These are phyloP conservation scores for Fabrea salina DNA, from an alignment of 169 alveolate species.

Conservation along the genomic window DNA sequence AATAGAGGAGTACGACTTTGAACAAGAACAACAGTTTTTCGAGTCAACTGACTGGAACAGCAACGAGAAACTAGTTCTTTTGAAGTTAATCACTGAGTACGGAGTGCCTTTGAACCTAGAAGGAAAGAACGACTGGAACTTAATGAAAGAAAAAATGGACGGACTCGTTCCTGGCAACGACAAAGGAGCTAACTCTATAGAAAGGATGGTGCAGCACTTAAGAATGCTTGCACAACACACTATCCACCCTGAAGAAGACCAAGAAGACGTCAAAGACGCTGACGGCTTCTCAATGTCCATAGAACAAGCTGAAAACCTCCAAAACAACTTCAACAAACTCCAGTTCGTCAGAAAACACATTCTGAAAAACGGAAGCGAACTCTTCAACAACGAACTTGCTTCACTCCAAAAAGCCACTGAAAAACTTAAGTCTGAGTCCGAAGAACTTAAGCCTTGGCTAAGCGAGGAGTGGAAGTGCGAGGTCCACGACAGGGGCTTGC, in stretches of 20 bases:
- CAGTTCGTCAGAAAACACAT: conserved; percentile 76
- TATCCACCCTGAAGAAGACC: conserved; percentile 28
- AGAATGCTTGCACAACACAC: conserved; percentile 32
- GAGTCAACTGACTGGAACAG: conserved; percentile 69
- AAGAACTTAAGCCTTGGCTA: conserved; percentile 14
- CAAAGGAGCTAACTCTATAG: not conserved
- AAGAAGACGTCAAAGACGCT: conserved; percentile 41
- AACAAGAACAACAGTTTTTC: conserved; percentile 39
- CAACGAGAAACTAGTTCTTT: conserved; percentile 64
- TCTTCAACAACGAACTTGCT: conserved; percentile 55
- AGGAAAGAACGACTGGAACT: conserved; percentile 75
- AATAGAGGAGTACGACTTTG: conserved; percentile 54
- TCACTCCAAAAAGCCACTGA: conserved; percentile 34
- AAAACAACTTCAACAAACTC: conserved; percentile 65
- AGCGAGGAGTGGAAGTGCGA: conserved; percentile 10
- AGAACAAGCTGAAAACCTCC: conserved; percentile 60
- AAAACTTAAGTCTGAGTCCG: conserved; percentile 34
- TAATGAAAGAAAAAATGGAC: conserved; percentile 50
- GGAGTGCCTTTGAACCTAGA: conserved; percentile 82
- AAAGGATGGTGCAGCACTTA: conserved; percentile 31
- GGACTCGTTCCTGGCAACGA: not conserved
- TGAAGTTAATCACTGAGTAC: conserved; percentile 59
- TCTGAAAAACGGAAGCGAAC: conserved; percentile 47
- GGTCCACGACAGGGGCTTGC: conserved; percentile 53
- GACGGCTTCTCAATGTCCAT: conserved; percentile 65